phyloP scores from a whole-genome alignment of 441 rosid species.

The Pelargonium cotyledonis region DNA sequence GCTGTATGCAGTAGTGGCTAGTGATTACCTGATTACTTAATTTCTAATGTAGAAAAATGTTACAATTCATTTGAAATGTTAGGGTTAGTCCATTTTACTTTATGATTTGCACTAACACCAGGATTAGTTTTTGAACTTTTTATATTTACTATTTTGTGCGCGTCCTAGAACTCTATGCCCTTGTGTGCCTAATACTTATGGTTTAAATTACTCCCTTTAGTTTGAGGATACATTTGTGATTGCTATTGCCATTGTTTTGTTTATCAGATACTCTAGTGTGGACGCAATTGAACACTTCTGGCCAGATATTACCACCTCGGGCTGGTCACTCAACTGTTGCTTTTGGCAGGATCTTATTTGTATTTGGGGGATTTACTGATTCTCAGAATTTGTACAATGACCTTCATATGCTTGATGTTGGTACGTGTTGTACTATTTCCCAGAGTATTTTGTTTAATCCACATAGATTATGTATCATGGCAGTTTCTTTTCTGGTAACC shows the following conservation, averaged over 20 bases:
- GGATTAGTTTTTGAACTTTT: neutral
- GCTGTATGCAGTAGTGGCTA: too few species aligned
- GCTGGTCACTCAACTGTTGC: slow-evolving; percentile 89
- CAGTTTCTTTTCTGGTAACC: neutral
- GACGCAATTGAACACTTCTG: slow-evolving; percentile 74
- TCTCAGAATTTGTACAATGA: slow-evolving; percentile 84
- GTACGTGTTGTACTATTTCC: slow-evolving; percentile 38
- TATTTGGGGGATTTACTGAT: slow-evolving; percentile 89
- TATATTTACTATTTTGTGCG: neutral
- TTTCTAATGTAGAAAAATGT: neutral
- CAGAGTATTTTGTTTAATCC: neutral
- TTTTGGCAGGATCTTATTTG: slow-evolving; percentile 76
- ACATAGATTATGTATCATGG: neutral
- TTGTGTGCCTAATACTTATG: neutral
- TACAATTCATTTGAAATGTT: neutral
- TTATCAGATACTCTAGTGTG: slow-evolving; percentile 68
- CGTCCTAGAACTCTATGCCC: slow-evolving; percentile 1
- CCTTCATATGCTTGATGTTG: slow-evolving; percentile 73
- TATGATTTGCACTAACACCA: neutral
- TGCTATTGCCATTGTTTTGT: slow-evolving; percentile 14
- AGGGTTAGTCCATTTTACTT: neutral
- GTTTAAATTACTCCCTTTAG: slow-evolving; percentile 9
- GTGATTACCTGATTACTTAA: neutral
- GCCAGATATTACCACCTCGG: slow-evolving; percentile 75
- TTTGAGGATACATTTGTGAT: slow-evolving; percentile 8